Base-by-base conservation (phyloP, 345 rosid genomes). In the Acer yangbiense region DNA sequence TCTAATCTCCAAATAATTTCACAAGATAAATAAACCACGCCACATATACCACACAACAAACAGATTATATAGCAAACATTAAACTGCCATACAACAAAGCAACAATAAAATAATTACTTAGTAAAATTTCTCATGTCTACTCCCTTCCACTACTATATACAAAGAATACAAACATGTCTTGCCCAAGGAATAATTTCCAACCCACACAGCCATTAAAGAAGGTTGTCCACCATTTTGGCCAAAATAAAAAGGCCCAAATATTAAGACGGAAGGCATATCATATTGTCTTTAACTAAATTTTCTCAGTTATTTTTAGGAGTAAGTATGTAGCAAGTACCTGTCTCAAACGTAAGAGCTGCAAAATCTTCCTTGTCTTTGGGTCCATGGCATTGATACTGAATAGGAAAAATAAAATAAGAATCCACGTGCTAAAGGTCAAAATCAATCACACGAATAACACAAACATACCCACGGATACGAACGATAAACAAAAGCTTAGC, bases 331-430 rank as follows among this genome's bases (percentile, higher is more conserved):
- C 21, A 12, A 54, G 54, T 73, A 94, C 98, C 91, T 92, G 97
- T 88, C 97, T 88, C 71, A 94, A 78, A 78, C 97, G 93, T 74
- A 94, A 29, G 2, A 92, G 96, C 86, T 93, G 97, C 84, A 94
- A 84, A 41, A 90, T 90, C 79, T 80, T 88, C 68, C 83, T 88
- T 3, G 90, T 85, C 79, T 85, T 86, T 0, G 98, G 98, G 83
- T 94, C 87, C 86, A 94, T 91, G 6, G 96, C 97, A 77, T 94
- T 92, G 87, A 92, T 94, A 77, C 98, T 94, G 82, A 62, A 46
- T 17, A 13, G 20, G 54, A 50, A 20, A 58, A 79, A 57, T 61
- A 52, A 43, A 2, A 60, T 1, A 20, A 32, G 32, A 74, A 50
- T 14, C 25, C 32, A 68, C 32, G 54, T 20, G 48, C 18, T 25